Evolutionary conservation across 148 eudicot species (phyloP), one percentile per base, ranked within the genome.

Genomic region (Vaccinium darrowii): DNA sequence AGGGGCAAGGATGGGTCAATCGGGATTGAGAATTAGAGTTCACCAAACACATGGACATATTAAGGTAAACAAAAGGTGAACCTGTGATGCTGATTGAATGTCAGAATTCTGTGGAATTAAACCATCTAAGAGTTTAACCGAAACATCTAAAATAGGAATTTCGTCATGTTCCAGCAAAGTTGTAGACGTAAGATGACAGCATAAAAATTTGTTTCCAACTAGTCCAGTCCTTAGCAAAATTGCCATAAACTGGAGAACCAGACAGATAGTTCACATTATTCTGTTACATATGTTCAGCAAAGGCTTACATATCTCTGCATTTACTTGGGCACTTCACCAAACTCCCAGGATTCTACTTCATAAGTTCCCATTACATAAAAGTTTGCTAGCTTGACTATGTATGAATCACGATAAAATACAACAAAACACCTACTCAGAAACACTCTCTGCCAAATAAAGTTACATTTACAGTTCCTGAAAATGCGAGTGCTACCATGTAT

Each of bases 401-500:
- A 65, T 63, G 47, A 43, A 43, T 43, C 47, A 43, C 2, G 60
- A 84, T 63, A 63, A 50, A 77, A 65, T 82, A 82, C 82, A 74
- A 51, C 33, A 60, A 18, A 19, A 18, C 23, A 54, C 53, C 81
- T 67, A 39, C 65, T 14, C 73, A 74, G 57, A 80, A 79, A 9
- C 82, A 81, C 81, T 65, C 69, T 78, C 33, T n/a, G 74, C 84
- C 79, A 63, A 51, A 87, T 49, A 33, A 83, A 71, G 56, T 19
- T 81, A 84, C 77, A 51, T 78, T 78, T 50, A 14, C 27, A 30
- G 21, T 77, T 33, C 63, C 88, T 80, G 78, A 77, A 85, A 82
- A 89, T 53, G 51, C 5, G 57, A 51, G 76, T 78, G 86, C 83
- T 73, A 33, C 76, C 78, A 67, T 58, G 77, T 74, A 78, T 83